A percentile compares a stretch with the other conserved stretches of the same genome.
Conservation (phyloP, 208 protist species). For the Leishmania lainsoni region DNA sequence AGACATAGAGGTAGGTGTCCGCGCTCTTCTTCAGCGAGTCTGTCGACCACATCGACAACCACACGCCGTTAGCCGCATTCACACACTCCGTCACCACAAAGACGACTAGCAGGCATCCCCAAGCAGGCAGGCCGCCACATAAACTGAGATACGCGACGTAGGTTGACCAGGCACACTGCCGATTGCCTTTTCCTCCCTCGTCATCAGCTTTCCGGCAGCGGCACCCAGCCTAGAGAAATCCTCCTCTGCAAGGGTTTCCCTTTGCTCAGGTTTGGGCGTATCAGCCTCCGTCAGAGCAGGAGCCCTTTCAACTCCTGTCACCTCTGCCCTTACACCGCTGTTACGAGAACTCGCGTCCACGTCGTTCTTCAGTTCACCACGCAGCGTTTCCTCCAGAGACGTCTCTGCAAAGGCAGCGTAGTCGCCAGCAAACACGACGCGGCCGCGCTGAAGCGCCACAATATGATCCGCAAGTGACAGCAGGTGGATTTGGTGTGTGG, state of each 20-base stretch:
- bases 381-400: conserved; percentile 8
- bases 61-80: conserved; percentile 44
- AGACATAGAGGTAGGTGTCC: conserved; percentile 42
- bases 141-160: conserved; percentile 69
- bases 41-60: conserved; percentile 78
- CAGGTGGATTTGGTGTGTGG: conserved; percentile 95
- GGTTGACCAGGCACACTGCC: conserved; percentile 56
- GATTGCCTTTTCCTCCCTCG: conserved; percentile 56
- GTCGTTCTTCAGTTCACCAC: background rate
- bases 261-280: background rate
- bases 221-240: background rate
- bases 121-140: conserved; percentile 44
- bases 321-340: background rate
- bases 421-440: conserved; percentile 50
- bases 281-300: background rate
- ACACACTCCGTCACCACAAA: conserved; percentile 65
- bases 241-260: background rate
- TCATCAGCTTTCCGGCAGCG: conserved; percentile 40
- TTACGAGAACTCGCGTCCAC: background rate
- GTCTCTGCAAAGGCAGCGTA: conserved; percentile 46
- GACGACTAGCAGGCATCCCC: conserved; percentile 48
- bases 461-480: conserved; percentile 81
- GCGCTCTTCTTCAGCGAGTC: conserved; percentile 9
- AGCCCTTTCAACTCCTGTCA: background rate
- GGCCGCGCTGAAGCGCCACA: conserved; percentile 75